A percentile compares a stretch with the other conserved stretches of the same genome.
phyloP scores from a whole-genome alignment of 2,329 filamentous ascomycete genomes.

The Metarhizium album region DNA sequence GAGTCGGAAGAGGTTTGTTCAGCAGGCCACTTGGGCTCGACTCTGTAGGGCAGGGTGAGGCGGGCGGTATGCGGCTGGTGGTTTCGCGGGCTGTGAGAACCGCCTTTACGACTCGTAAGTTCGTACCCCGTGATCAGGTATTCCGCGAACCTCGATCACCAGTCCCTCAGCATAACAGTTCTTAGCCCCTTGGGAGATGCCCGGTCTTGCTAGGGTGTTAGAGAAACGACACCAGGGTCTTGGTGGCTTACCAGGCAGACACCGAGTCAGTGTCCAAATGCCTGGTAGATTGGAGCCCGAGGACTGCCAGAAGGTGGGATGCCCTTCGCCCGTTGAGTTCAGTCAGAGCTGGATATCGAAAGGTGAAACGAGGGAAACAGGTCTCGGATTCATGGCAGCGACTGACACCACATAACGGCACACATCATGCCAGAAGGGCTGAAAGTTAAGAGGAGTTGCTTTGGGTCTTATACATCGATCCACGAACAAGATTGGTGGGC shows the following conservation, averaged over 20 bases:
- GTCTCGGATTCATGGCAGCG: not conserved
- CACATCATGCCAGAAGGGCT: not conserved
- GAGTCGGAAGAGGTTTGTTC: not conserved
- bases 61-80: constrained; percentile 2
- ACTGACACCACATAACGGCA: not conserved
- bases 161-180: constrained; percentile 28
- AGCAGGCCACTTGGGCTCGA: constrained; percentile 2
- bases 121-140: constrained; percentile 27
- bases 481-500: not conserved
- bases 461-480: constrained; percentile 10
- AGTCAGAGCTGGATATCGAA: not conserved
- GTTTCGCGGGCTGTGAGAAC: constrained; percentile 24
- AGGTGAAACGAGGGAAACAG: not conserved
- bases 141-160: constrained; percentile 27
- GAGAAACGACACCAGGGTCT: constrained; percentile 31
- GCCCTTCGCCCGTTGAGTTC: not conserved
- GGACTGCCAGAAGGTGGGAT: not conserved
- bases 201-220: constrained; percentile 19
- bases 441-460: not conserved
- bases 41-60: constrained; percentile 11
- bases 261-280: constrained; percentile 11
- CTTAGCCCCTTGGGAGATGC: constrained; percentile 24
- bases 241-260: constrained; percentile 16
- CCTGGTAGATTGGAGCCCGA: constrained; percentile 2
- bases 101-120: constrained; percentile 24